Percentiles rank a stretch among this genome's conserved stretches.
Conservation (phyloP, 140 eudicot species). For the Erigeron philadelphicus region DNA sequence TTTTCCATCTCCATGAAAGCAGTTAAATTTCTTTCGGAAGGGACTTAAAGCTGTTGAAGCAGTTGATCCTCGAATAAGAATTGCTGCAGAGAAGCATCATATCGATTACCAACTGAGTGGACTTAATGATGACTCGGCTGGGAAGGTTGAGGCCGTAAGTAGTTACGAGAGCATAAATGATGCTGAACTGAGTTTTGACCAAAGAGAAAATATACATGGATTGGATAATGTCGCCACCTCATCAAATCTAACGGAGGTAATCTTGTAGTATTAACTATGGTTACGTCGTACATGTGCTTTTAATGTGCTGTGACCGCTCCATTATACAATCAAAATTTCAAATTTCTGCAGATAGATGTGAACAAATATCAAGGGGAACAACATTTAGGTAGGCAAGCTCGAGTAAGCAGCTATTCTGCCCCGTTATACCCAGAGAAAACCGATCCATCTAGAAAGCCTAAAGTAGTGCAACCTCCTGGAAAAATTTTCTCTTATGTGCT, state of each 20-base stretch:
- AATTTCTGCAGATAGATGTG: conserved; percentile 33
- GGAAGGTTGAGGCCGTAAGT: conserved; percentile 40
- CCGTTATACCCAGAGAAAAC: conserved; percentile 68
- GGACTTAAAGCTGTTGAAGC: conserved; percentile 76
- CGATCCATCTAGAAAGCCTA: conserved; percentile 52
- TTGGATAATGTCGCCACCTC: conserved; percentile 35
- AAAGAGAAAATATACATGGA: conserved; percentile 47
- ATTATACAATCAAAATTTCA: background rate
- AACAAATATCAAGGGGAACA: conserved; percentile 49
- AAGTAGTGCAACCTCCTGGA: conserved; percentile 43
- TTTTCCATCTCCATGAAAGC: conserved; percentile 24
- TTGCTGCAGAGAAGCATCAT: conserved; percentile 59
- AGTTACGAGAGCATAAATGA: conserved; percentile 44
- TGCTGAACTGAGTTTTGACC: conserved; percentile 72
- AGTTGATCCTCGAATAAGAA: conserved; percentile 57
- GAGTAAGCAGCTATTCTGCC: conserved; percentile 74
- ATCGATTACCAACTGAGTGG: conserved; percentile 64
- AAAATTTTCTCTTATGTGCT: conserved; percentile 62
- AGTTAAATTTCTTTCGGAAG: conserved; percentile 74
- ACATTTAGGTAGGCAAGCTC: conserved; percentile 33
- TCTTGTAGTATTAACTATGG: background rate
- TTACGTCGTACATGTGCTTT: background rate
- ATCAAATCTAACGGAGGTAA: conserved; percentile 68
- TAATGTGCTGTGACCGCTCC: too few relatives aligned
- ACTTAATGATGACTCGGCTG: conserved; percentile 42